Base-by-base conservation (phyloP, 1,139 yeast genomes). In the Nakaseomyces delphensis region DNA sequence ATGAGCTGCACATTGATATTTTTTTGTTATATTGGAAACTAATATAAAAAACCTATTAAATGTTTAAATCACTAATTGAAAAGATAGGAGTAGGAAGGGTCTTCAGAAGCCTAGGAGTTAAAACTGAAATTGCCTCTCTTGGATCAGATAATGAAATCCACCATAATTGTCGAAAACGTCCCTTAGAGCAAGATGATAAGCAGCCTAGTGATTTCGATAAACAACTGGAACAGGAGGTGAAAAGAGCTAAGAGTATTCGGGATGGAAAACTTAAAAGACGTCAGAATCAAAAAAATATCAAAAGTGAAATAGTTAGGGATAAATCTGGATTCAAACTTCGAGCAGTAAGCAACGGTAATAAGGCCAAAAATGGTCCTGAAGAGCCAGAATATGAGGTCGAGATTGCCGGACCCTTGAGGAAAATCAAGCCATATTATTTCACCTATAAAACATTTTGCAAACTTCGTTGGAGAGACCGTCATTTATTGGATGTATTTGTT, bases 381-480 rank as follows among this genome's bases (percentile, higher is more conserved):
- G 64, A 62, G 36, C 70, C 68, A 6, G 64, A 56, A 0, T 50
- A 54, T 16, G 59, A 57, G 5, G 57, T 61, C 3, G 45, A 41
- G 2, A 64, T 79, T 3, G 79, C 76, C 13, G 85, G 83, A 0
- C 66, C 74, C 1, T 66, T 85, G 42, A 68, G 97, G 36, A 68
- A 83, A 48, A 85, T 91, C 1, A 72, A 78, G 1, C 97, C 98
- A 0, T 93, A 91, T 59, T 83, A 73, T 57, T 91, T 77, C 66
- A 87, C 95, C 0, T 89, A 91, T 58, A 69, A 85, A 61, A 91
- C 99, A 0, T 85, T 82, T 58, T 89, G 96, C 63, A 93, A 93
- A 60, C 67, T 75, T 58, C 71, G 99, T 54, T 93, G 99, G 99
- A 71, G 91, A 53, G 93, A 83, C 55, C 69, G 85, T 13, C 77